Base-by-base conservation (phyloP, 257 asterid genomes). In the Rehmannia glutinosa region DNA sequence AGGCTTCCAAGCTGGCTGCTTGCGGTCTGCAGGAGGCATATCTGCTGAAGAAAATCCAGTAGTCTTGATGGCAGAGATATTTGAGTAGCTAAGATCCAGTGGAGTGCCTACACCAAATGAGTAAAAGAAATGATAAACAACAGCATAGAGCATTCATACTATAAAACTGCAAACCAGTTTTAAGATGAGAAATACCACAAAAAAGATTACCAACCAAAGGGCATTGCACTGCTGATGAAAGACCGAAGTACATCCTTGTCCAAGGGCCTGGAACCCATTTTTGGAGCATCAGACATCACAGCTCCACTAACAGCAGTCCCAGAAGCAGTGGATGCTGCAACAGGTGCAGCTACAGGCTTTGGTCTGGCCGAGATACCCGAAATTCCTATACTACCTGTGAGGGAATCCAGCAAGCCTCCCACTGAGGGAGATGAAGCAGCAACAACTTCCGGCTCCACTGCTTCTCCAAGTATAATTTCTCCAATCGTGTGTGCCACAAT, bases 1-100 rank as follows among this genome's bases (percentile, higher is more conserved):
- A 74, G 98, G 98, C 80, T 92, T 92, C 98, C 98, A 92, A 47
- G 97, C 95, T 32, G 97, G 98, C 79, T 90, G 98, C 80, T 83
- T 87, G 72, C 89, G 82, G 41, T 90, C 98, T 65, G 86, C 76
- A 54, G 96, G 94, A 73, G 98, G 98, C 67, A 76, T 66, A 71
- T 92, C 98, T 52, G 88, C 80, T 42, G 88, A 72, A 33, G 96
- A 84, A 83, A 92, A 92, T 28, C 98, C 98, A 38, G 84, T 76
- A 21, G 72, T 80, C 83, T 81, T 86, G 71, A 90, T 83, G 28
- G 96, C 89, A 36, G 88, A 75, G 69, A 90, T 83, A 72, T 90
- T 92, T 20, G 94, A 73, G 83, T 86, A 78, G 87, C 83, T 90
- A 72, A 92, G 87, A 71, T 92, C 96, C 64, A 92, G 81, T 6